Base-by-base conservation (phyloP, 805 yeast genomes). In the Lipomyces starkeyi region DNA sequence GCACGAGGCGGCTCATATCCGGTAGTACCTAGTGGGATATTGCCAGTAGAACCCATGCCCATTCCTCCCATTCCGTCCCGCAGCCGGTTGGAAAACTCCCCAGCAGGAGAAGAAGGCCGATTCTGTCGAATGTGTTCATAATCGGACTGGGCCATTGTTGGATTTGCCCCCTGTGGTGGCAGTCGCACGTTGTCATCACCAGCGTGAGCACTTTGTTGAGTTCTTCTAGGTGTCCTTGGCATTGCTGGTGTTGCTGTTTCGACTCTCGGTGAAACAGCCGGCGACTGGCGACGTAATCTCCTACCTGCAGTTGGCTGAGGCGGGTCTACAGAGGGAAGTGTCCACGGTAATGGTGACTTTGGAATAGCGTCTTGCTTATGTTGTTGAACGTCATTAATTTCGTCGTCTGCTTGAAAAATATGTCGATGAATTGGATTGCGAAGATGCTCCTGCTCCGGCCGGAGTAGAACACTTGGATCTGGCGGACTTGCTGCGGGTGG, bases 371-470 rank as follows among this genome's bases (percentile, higher is more conserved):
- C 49, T 5, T 17, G 20, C 7, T 5, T n/a, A n/a, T 43, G 22
- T 43, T 43, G 49, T 43, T 43, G 49, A n/a, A 43, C 22, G 4
- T n/a, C 20, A 43, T 32, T 29, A 13, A 29, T 8, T 14, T 29
- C 37, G 34, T 55, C 58, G 58, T 55, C 58, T 14, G 58, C 8
- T 20, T 27, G 37, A 34, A 27, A 55, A 29, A 55, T 55, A 17
- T 55, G 58, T 8, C 58, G 8, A 3, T 55, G 58, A 14, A 55
- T n/a, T 17, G 49, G 49, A 17, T 43, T 43, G 22, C 20, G 49
- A 43, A 43, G 49, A 43, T 43, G 49, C 22, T 43, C 49, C 22
- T 43, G n/a, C 49, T 43, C 22, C 49, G 49, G 5, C 49, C 22
- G 49, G 2, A 17, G 49, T n/a, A n/a, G 49, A 11, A n/a, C 49